A percentile compares a stretch with the other conserved stretches of the same genome.
Conservation (phyloP, 2,329 filamentous ascomycete genomes). For the Fusarium citri region DNA sequence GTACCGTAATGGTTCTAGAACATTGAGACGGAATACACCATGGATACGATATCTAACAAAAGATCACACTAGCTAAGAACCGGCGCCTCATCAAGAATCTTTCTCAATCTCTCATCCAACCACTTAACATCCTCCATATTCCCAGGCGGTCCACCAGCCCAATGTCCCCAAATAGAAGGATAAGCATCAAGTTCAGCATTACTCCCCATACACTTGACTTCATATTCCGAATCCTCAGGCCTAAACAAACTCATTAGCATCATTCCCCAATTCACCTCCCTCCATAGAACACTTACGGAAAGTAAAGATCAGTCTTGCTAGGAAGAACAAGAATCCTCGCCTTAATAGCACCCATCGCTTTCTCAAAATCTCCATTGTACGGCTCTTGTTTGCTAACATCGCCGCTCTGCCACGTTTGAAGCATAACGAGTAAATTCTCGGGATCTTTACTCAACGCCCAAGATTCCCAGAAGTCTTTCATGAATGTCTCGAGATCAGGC, state of each 20-base stretch:
- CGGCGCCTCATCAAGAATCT: constrained; percentile 29
- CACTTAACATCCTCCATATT: constrained; percentile 77
- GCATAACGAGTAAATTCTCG: constrained; percentile 79
- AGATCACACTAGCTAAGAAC: not conserved
- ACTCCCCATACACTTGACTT: constrained; percentile 65
- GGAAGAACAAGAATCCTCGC: constrained; percentile 79
- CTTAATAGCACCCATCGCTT: constrained; percentile 75
- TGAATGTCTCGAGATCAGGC: constrained; percentile 77
- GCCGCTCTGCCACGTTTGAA: constrained; percentile 81
- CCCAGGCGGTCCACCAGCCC: constrained; percentile 77
- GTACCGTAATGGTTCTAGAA: not conserved
- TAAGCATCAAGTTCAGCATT: constrained; percentile 52
- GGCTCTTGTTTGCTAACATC: constrained; percentile 76
- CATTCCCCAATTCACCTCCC: rapidly evolving
- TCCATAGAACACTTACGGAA: constrained; percentile 60
- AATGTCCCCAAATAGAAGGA: constrained; percentile 59
- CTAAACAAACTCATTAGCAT: constrained; percentile 13
- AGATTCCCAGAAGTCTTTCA: constrained; percentile 79
- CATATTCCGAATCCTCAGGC: constrained; percentile 81
- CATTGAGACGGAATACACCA: no score
- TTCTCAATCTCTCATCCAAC: constrained; percentile 66
- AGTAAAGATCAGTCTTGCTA: constrained; percentile 80
- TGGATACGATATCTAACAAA: no score
- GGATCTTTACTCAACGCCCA: constrained; percentile 81
- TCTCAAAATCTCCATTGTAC: constrained; percentile 74